Base-by-base conservation (phyloP, 2,329 filamentous ascomycete genomes). In the Zopfia rhizophila region DNA sequence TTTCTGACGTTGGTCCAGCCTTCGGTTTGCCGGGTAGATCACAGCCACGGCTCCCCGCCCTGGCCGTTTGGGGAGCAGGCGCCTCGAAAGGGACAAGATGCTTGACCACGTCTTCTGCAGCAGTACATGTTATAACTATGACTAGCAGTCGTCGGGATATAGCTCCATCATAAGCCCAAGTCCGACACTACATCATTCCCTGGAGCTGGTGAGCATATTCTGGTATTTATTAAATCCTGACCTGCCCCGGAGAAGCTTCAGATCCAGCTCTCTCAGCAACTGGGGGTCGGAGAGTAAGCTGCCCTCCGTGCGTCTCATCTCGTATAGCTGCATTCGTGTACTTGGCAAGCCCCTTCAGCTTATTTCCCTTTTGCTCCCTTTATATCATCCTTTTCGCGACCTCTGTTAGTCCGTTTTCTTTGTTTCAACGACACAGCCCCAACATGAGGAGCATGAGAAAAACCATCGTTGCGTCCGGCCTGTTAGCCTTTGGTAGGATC, bases 31-130 rank as follows among this genome's bases (percentile, higher is more conserved):
- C 23, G 14, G n/a, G n/a, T n/a, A n/a, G n/a, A n/a, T n/a, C n/a
- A n/a, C 10, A 49, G 43, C 39, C 28, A 52, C 58, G 60, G 65
- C 49, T 66, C 62, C 63, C 64, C 63, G 56, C 65, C 38, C 47
- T 55, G 59, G 46, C 59, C 57, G 51, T 32, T 49, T 56, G 18
- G 38, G 51, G 58, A 24, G 48, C 55, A 51, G 45, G 25, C 44
- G 12, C 33, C 27, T 45, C 43, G n/a, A 50, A 35, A 38, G 37
- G 27, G 35, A 33, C 33, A 32, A 25, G 33, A 45, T 17, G 13
- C 38, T 24, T 32, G 35, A 14, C 11, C 16, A 38, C 13, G 19
- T 17, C 19, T 21, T 30, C 36, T 51, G 38, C 44, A 32, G 40
- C 36, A 40, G 39, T 32, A 36, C 48, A 45, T 31, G 27, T 25